Conservation (phyloP, 2,329 filamentous ascomycete species). For the Penicillium hesseltinei region DNA sequence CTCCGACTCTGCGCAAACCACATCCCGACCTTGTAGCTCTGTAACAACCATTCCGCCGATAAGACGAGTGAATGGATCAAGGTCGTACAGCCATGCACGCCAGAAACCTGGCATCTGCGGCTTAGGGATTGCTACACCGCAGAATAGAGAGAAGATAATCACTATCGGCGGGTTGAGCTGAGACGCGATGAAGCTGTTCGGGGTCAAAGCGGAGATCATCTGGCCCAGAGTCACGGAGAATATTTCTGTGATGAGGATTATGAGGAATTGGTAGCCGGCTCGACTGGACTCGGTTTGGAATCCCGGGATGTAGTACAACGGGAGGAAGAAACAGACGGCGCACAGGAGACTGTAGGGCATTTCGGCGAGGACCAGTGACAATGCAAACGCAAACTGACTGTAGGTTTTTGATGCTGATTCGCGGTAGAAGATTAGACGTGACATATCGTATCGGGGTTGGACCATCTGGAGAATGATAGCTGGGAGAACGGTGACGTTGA, state of each 20-base stretch:
- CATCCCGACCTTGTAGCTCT: conserved; percentile 65
- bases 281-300: conserved; percentile 62
- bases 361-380: conserved; percentile 77
- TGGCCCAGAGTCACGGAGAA: conserved; percentile 81
- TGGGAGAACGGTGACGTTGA: conserved; percentile 79
- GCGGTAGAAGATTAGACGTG: conserved; percentile 78
- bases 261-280: conserved; percentile 84
- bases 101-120: conserved; percentile 76
- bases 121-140: conserved; percentile 78
- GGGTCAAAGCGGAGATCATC: conserved; percentile 72
- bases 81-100: conserved; percentile 76
- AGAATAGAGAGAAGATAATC: conserved; percentile 81
- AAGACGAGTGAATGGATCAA: conserved; percentile 79
- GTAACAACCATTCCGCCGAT: conserved; percentile 78
- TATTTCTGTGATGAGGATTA: conserved; percentile 77
- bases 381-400: conserved; percentile 72
- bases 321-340: conserved; percentile 76
- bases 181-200: conserved; percentile 73
- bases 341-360: conserved; percentile 81
- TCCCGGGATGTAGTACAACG: conserved; percentile 80
- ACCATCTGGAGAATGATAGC: conserved; percentile 81
- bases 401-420: conserved; percentile 87
- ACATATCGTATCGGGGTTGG: conserved; percentile 78
- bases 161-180: conserved; percentile 80
- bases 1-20: conserved; percentile 62